These are phyloP conservation scores for Fonsecaea monophora DNA, from an alignment of 2,329 filamentous ascomycete genomes.

Conservation along the genomic window DNA sequence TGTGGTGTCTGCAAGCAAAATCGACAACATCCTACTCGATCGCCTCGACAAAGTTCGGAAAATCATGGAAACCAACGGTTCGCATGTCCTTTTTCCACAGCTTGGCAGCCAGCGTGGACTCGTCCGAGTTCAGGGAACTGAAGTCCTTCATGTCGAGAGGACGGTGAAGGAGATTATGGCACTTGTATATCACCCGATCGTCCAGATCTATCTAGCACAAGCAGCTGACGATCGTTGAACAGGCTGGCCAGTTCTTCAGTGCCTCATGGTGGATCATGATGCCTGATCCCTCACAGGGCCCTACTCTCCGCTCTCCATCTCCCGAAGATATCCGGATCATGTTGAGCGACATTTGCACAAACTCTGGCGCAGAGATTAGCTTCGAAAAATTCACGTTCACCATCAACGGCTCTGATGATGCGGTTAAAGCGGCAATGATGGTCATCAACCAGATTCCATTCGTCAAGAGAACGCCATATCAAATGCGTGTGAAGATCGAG, in stretches of 20 bases:
- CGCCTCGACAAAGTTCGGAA: constrained; percentile 96
- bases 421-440: constrained; percentile 91
- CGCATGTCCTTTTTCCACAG: constrained; percentile 89
- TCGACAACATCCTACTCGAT: constrained; percentile 89
- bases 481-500: constrained; percentile 97
- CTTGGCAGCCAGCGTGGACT: constrained; percentile 83
- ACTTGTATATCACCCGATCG: constrained; percentile 64
- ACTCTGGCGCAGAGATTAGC: constrained; percentile 90
- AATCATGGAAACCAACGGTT: constrained; percentile 95
- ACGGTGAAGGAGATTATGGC: constrained; percentile 96
- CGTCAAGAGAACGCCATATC: constrained; percentile 83
- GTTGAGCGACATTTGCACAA: constrained; percentile 93
- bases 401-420: constrained; percentile 93
- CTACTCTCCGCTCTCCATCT: constrained; percentile 64
- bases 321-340: constrained; percentile 81
- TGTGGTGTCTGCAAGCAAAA: constrained; percentile 85
- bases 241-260: constrained; percentile 97
- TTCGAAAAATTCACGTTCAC: constrained; percentile 95
- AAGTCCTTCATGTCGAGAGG: constrained; percentile 91
- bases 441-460: constrained; percentile 93
- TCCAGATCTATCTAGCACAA: constrained; percentile 28
- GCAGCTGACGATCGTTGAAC: constrained; percentile 38
- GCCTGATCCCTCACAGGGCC: constrained; percentile 67
- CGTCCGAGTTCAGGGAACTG: constrained; percentile 88
- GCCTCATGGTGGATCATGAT: constrained; percentile 94